Evolutionary conservation across 208 protist species (phyloP).

Genomic region (Acanthamoeba sp.): DNA sequence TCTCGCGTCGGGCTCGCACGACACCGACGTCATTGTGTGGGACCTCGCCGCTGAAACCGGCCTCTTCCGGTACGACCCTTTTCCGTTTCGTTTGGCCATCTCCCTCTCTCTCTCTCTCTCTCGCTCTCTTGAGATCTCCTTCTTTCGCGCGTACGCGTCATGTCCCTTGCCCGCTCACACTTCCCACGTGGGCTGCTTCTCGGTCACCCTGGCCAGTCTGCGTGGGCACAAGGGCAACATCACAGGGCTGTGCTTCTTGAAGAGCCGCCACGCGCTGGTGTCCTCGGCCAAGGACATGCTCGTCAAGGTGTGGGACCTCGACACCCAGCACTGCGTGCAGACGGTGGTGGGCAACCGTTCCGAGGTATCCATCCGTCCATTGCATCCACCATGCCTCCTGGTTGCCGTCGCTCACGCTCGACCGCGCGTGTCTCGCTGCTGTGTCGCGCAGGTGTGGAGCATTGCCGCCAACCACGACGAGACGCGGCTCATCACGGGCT

Average conservation of each 20-base stretch:
- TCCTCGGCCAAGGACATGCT: constrained; percentile 88
- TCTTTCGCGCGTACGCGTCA: background rate
- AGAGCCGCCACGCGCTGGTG: constrained; percentile 76
- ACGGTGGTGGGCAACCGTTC: constrained; percentile 88
- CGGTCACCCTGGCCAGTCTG: too few species aligned
- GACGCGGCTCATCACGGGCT: constrained; percentile 67
- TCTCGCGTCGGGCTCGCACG: constrained; percentile 93
- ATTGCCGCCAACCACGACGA: constrained; percentile 71
- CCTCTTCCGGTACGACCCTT: constrained; percentile 78
- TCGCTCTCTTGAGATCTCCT: too few species aligned
- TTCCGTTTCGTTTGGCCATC: background rate
- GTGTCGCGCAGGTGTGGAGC: background rate
- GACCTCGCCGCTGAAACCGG: constrained; percentile 93
- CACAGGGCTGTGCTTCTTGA: constrained; percentile 85
- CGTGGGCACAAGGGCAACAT: constrained; percentile 90
- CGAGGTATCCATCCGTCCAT: constrained; percentile 86
- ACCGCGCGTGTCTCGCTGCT: too few species aligned
- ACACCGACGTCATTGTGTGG: constrained; percentile 99
- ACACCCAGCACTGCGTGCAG: constrained; percentile 91
- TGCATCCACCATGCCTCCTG: constrained; percentile 57
- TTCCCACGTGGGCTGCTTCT: too few species aligned
- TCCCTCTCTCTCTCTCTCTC: too few species aligned
- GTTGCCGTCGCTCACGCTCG: too few species aligned
- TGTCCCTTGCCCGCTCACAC: background rate
- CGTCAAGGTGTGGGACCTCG: constrained; percentile 92